Evolutionary conservation across 495 filamentous ascomycete genomes (phyloP).

Genomic region (Penicillium crystallinum): DNA sequence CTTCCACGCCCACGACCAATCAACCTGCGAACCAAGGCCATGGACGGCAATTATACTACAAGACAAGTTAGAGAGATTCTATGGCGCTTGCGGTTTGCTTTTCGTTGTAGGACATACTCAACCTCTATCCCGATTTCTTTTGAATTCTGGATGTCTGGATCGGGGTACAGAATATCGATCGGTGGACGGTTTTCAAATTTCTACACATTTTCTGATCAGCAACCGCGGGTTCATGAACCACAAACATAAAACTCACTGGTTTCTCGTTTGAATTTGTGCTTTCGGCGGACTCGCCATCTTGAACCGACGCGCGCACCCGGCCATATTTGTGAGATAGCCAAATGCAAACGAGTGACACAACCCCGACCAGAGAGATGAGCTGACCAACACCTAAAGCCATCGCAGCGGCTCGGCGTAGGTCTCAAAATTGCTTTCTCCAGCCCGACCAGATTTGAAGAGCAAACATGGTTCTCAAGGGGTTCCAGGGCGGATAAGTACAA

Average conservation of each 20-base stretch:
- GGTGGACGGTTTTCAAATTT: not conserved
- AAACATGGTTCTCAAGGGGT: not conserved
- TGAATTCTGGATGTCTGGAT: not conserved
- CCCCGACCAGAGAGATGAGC: not conserved
- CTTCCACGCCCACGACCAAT: slow-evolving; percentile 5
- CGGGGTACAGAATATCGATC: not conserved
- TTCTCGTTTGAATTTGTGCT: not conserved
- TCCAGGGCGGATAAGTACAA: not conserved
- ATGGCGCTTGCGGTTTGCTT: not conserved
- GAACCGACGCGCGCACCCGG: not conserved
- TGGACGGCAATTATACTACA: not conserved
- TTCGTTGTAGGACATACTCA: not conserved
- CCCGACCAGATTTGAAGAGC: too few species aligned
- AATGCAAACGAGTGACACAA: not conserved
- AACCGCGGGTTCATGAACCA: not conserved
- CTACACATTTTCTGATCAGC: not conserved
- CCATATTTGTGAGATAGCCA: not conserved
- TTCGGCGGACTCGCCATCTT: not conserved
- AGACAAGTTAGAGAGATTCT: not conserved
- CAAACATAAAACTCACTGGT: not conserved
- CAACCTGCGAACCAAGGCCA: slow-evolving; percentile 1
- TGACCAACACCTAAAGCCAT: not conserved
- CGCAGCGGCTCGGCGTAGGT: not conserved
- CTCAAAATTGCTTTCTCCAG: not conserved
- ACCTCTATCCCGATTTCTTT: not conserved